Evolutionary conservation across 352 stramenopile species (phyloP).

Genomic region (Phytopythium montanum): DNA sequence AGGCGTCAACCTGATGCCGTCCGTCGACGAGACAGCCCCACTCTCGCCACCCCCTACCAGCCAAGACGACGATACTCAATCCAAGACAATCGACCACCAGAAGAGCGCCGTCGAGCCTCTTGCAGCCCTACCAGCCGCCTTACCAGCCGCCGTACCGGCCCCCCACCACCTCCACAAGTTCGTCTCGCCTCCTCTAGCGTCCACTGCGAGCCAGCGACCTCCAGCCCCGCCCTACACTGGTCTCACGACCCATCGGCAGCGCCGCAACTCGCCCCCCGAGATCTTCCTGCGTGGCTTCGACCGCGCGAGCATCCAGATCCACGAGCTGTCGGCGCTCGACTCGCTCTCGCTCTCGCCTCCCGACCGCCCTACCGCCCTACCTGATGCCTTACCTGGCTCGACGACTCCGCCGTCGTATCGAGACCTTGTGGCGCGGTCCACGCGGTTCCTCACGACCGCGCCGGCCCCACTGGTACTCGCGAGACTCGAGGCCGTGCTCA

Average conservation of each 20-base stretch:
- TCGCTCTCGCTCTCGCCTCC: neutral
- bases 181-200: constrained; percentile 53
- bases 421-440: constrained; percentile 67
- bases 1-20: constrained; percentile 64
- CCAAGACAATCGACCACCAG: neutral
- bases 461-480: constrained; percentile 62
- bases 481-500: constrained; percentile 59
- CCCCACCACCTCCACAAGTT: constrained; percentile 14
- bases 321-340: constrained; percentile 20
- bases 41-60: constrained; percentile 9
- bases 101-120: neutral
- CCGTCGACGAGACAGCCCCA: constrained; percentile 58
- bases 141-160: too few relatives aligned
- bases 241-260: constrained; percentile 14
- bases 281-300: constrained; percentile 55
- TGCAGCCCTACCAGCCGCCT: too few relatives aligned
- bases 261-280: constrained; percentile 67
- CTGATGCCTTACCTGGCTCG: neutral
- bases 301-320: constrained; percentile 39
- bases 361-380: neutral
- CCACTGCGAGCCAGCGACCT: neutral
- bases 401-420: constrained; percentile 41
- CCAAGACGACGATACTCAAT: neutral
- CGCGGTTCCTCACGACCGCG: constrained; percentile 63
- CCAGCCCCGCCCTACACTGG: constrained; percentile 8